Base-by-base conservation (phyloP, 2,329 filamentous ascomycete species). In the Penicillium digitatum region DNA sequence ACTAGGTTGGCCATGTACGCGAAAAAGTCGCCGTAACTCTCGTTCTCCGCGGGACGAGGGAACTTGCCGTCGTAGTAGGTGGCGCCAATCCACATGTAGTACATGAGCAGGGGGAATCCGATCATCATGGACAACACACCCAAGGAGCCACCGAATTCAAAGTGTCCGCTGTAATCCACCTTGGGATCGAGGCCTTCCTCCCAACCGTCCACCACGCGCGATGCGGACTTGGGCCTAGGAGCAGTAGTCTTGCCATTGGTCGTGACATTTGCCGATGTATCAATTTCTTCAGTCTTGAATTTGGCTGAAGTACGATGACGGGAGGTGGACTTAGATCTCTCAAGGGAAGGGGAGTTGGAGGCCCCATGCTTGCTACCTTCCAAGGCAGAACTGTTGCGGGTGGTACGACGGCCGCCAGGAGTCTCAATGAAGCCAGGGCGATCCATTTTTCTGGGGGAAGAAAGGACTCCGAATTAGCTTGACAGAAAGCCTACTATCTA, bases 51-150 rank as follows among this genome's bases (percentile, higher is more conserved):
- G 1, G 85, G 88, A 40, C 78, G 76, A 16, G 94, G 94, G 48
- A 95, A 80, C 60, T 88, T 86, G 64, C 93, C 93, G 70, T 90
- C 79, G 76, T 96, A 99, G 77, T 93, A 96, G 47, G 87, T 92
- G 32, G 93, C 89, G 48, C 94, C 94, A 73, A 95, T 87, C 92
- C 92, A 97, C 92, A 99, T 96, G 78, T 96, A 97, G 82, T 90
- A 96, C 93, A 97, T 97, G 66, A 99, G 82, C 35, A 87, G 59
- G n/a, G 94, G 94, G 75, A 97, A 99, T 43, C 88, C 85, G 59
- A 91, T 81, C 90, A 97, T 97, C 84, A 96, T 91, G 63, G 83
- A 79, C 16, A 82, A 76, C 39, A 92, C 87, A 52, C 94, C 93
- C n/a, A 82, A 71, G 3, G 89, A 86, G 55, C 94, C 94, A 60